Percentiles rank a stretch among this genome's conserved stretches.
These are phyloP conservation scores for Beverwykella pulmonaria DNA, from an alignment of 495 filamentous ascomycete genomes.

Conservation along the genomic window DNA sequence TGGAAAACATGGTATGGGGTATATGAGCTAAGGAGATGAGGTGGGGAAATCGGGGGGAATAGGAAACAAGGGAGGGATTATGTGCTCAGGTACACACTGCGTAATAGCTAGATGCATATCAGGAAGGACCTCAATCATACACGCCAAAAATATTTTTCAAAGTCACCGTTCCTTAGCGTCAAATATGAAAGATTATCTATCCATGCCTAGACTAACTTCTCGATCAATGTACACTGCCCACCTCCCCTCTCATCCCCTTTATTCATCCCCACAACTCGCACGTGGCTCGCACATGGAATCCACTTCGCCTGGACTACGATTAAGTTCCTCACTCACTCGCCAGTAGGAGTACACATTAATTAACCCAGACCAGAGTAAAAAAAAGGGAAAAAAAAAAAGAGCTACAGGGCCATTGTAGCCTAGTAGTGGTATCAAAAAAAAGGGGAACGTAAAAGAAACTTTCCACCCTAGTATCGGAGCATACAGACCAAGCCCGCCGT, in stretches of 20 bases:
- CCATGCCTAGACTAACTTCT: background rate
- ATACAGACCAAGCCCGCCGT: background rate
- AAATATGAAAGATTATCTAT: background rate
- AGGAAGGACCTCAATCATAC: too few species aligned
- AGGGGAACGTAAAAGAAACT: constrained; percentile 7
- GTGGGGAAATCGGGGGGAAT: too few species aligned
- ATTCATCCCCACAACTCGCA: background rate
- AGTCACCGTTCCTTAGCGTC: too few species aligned
- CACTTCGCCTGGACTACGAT: background rate
- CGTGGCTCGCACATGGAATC: background rate
- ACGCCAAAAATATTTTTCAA: too few species aligned
- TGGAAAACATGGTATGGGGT: too few species aligned
- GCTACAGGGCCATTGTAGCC: background rate
- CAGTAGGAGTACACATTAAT: constrained; percentile 31
- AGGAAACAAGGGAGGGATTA: too few species aligned
- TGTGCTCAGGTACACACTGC: too few species aligned
- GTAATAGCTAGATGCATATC: too few species aligned
- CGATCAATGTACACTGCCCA: background rate
- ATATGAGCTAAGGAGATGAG: too few species aligned
- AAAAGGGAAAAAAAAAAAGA: constrained; percentile 4
- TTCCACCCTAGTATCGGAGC: background rate
- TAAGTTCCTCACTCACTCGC: background rate
- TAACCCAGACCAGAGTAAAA: background rate
- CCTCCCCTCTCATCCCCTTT: background rate
- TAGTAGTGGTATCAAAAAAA: constrained; percentile 26